phyloP scores from a whole-genome alignment of 2,329 filamentous ascomycete species.

The Hypoxylon sp. region DNA sequence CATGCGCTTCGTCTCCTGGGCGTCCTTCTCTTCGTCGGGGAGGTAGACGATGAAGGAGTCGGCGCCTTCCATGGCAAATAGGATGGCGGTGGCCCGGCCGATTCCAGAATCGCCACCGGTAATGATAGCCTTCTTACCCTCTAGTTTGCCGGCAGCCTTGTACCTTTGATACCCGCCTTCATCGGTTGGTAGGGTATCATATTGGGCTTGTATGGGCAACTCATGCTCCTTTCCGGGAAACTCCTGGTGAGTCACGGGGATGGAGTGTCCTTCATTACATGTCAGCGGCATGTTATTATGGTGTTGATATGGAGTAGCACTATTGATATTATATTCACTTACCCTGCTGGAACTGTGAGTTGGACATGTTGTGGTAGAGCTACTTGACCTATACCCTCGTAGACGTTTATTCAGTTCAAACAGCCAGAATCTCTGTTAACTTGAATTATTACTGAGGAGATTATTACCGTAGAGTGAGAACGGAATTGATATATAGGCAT shows the following conservation, averaged over 20 bases:
- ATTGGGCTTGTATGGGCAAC: constrained; percentile 71
- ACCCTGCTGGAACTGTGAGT: constrained; percentile 57
- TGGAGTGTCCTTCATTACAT: constrained; percentile 54
- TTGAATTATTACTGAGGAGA: not conserved
- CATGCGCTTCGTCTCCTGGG: constrained; percentile 78
- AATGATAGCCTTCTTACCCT: constrained; percentile 82
- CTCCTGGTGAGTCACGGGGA: constrained; percentile 60
- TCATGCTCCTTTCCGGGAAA: constrained; percentile 62
- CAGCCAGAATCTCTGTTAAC: not conserved
- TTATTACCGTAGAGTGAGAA: constrained; percentile 3
- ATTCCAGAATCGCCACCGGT: constrained; percentile 87
- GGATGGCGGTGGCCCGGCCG: constrained; percentile 79
- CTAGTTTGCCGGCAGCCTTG: constrained; percentile 81
- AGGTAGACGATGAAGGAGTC: constrained; percentile 81
- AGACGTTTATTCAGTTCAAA: not conserved
- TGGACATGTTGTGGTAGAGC: constrained; percentile 46
- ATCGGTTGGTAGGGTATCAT: constrained; percentile 76
- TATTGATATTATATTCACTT: constrained; percentile 31
- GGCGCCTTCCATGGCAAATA: constrained; percentile 87
- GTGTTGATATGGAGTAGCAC: not conserved
- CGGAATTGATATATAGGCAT: constrained; percentile 21
- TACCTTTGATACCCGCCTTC: constrained; percentile 79
- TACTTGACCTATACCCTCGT: not conserved
- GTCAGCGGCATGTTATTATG: constrained; percentile 7
- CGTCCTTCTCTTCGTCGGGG: constrained; percentile 82